Conservation (phyloP, 352 stramenopile species). For the Globisporangium solare region DNA sequence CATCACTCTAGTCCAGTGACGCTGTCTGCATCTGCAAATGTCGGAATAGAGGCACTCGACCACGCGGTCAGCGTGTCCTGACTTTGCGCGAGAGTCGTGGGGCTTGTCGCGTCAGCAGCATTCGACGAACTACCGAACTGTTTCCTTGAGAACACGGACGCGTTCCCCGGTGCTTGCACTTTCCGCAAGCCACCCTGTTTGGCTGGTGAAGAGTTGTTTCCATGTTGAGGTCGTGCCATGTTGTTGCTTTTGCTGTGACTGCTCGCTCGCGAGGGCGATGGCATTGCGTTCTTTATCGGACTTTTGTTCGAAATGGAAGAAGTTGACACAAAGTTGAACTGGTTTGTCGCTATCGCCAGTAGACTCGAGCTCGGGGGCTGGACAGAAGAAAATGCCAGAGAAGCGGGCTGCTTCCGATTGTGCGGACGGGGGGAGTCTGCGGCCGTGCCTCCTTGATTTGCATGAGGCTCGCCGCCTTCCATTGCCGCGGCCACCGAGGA, state of each 20-base stretch:
- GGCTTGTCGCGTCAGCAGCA: not conserved
- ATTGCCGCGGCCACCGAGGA: constrained; percentile 20
- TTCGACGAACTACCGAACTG: not conserved
- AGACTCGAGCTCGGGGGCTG: constrained; percentile 19
- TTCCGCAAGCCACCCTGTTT: not conserved
- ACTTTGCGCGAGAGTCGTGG: not conserved
- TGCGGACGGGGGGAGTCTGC: not conserved
- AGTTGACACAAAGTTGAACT: constrained; percentile 36
- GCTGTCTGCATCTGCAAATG: not conserved
- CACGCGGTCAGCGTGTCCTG: constrained; percentile 8
- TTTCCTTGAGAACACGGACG: constrained; percentile 6
- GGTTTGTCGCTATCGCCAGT: constrained; percentile 32
- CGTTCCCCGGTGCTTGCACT: constrained; percentile 7
- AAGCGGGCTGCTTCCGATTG: not conserved
- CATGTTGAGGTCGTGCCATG: not conserved
- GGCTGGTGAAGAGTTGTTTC: not conserved
- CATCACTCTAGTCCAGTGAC: too few species aligned
- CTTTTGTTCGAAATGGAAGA: not conserved
- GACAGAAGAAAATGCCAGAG: not conserved
- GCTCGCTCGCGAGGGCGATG: not conserved
- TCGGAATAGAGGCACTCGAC: constrained; percentile 12
- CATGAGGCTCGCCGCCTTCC: not conserved
- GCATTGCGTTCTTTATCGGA: constrained; percentile 9
- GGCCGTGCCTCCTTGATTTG: not conserved
- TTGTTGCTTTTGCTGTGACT: constrained; percentile 3